Base-by-base conservation (phyloP, 129 eudicot genomes). In the Scalesia atractyloides region DNA sequence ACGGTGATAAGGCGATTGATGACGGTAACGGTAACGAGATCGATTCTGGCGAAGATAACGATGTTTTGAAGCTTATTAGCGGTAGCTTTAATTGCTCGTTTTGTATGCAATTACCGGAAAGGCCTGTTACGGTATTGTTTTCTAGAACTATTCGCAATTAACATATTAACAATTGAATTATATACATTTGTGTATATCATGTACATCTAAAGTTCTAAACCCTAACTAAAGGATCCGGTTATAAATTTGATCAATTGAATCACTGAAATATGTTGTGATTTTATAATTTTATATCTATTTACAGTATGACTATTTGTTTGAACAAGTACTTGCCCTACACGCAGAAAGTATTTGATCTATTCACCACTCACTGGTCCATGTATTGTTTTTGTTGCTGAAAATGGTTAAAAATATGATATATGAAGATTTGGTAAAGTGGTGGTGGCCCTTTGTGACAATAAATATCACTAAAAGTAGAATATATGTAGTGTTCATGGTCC, bases 31-130 rank as follows among this genome's bases (percentile, higher is more conserved):
- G 43, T 2, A 24, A 74, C 14, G 77, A 73, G 69, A 37, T 19
- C 67, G 74, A 26, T 18, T 52, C 3, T 48, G 69, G 70, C 37
- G 73, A 64, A 34, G 68, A 63, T 39, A 63, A 58, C 46, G 89
- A 86, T 48, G 78, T 89, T 20, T 73, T 92, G 37, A 76, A 76
- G 15, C 82, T 92, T 65, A 75, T 92, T 33, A 81, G 74, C 13
- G 91, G 84, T 52, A 85, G 83, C 26, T 83, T 89, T 3, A 87
- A 85, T 60, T 92, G 98, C 66, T 85, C 88, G 19, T 81, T 86
- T 72, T 92, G 98, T 73, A 87, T 87, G 98, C 89, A 81, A 70
- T 87, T 92, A 3, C 96, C 95, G 0, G 98, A 86, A 24, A 80
- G 98, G 62, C 98, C 98, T 22, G 95, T 92, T 39, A 85, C 98